Evolutionary conservation across 2,329 filamentous ascomycete species (phyloP).

Genomic region (Chrysoporthe cubensis): DNA sequence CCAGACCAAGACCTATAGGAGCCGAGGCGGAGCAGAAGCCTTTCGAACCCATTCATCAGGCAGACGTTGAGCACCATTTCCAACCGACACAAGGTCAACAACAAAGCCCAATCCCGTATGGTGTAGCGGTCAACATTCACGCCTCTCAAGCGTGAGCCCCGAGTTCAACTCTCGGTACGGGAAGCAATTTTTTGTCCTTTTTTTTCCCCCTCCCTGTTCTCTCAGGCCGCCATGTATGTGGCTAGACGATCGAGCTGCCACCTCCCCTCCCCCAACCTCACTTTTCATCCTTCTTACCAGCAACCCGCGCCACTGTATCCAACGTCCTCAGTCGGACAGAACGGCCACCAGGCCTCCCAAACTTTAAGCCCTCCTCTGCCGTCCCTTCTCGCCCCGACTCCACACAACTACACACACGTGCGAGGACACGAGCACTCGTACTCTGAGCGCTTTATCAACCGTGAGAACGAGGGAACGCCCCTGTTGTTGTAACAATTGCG

Average conservation of each 20-base stretch:
- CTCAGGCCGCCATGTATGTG: background rate
- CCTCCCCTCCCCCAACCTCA: background rate
- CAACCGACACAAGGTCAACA: background rate
- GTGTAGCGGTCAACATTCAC: conserved; percentile 17
- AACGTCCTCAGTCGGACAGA: background rate
- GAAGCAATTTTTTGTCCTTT: conserved; percentile 13
- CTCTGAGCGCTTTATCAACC: background rate
- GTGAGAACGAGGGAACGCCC: background rate
- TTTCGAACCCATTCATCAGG: background rate
- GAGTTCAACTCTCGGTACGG: conserved; percentile 16
- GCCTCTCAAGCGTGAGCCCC: conserved; percentile 16
- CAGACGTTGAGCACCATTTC: background rate
- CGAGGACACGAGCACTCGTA: background rate
- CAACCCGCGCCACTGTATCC: background rate
- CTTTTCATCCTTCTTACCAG: background rate
- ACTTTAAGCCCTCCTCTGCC: background rate
- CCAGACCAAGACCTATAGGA: background rate
- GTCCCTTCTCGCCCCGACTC: background rate
- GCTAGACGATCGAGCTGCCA: background rate
- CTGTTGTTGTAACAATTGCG: conserved; percentile 1
- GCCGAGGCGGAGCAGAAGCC: background rate
- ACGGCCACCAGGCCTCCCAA: background rate
- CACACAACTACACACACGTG: background rate
- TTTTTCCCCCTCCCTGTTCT: background rate
- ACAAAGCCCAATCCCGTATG: background rate